Evolutionary conservation across 2,329 filamentous ascomycete genomes (phyloP).

Genomic region (Ambrosiella cleistominuta): DNA sequence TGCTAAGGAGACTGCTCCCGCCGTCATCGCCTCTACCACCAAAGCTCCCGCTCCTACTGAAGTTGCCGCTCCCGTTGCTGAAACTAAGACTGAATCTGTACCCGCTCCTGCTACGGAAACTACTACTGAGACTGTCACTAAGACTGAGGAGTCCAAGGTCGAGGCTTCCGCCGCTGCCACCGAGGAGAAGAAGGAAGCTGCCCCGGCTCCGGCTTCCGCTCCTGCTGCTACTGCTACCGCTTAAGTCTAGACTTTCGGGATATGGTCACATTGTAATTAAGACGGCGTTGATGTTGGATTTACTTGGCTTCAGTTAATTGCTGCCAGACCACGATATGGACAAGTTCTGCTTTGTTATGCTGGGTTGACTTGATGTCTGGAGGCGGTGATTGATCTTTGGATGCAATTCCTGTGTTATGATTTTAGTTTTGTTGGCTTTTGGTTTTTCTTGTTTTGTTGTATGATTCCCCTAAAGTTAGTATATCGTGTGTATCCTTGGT

Average conservation of each 20-base stretch:
- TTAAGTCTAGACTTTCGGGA: not conserved
- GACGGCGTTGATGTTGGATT: not conserved
- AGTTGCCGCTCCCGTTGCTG: conserved; percentile 11
- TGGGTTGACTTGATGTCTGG: too few species aligned
- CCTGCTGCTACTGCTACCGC: conserved; percentile 14
- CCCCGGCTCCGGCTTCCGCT: conserved; percentile 15
- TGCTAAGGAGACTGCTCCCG: conserved; percentile 15
- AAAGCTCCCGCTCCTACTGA: conserved; percentile 15
- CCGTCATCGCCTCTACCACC: conserved; percentile 8
- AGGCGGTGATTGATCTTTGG: too few species aligned
- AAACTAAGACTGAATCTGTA: conserved; percentile 11
- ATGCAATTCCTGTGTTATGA: not conserved
- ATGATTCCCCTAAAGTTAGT: conserved; percentile 11
- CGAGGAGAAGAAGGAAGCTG: conserved; percentile 8
- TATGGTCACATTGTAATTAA: not conserved
- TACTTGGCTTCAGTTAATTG: not conserved
- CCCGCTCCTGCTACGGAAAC: conserved; percentile 6
- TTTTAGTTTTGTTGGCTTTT: not conserved
- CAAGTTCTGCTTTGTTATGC: conserved; percentile 6
- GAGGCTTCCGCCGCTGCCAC: conserved; percentile 12
- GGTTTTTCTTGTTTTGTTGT: conserved; percentile 9
- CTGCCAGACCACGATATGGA: not conserved
- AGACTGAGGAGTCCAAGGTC: conserved; percentile 13
- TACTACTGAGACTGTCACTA: conserved; percentile 13
- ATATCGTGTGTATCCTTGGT: not conserved